These are phyloP conservation scores for Plasmodium vivax DNA, from an alignment of 169 alveolate species.

Conservation along the genomic window DNA sequence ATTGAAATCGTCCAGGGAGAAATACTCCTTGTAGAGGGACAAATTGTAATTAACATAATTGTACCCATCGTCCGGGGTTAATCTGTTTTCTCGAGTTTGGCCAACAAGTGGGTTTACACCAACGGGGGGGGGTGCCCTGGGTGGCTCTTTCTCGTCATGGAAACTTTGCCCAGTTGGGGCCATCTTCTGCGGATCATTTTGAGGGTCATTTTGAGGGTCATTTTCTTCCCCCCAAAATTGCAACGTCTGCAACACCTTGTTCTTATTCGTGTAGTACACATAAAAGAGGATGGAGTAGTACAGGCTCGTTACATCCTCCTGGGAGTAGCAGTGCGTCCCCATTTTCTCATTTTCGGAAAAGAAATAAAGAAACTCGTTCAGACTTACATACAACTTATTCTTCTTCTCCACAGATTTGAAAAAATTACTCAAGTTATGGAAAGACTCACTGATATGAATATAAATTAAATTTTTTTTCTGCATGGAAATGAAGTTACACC, in stretches of 20 bases:
- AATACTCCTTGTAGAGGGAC: conserved; percentile 34
- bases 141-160: background rate
- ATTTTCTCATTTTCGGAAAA: conserved; percentile 48
- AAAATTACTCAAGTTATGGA: conserved; percentile 27
- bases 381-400: conserved; percentile 39
- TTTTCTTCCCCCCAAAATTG: background rate
- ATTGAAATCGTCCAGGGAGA: conserved; percentile 58
- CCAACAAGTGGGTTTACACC: background rate
- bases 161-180: background rate
- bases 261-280: conserved; percentile 61
- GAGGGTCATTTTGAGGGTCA: too few species aligned
- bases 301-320: conserved; percentile 25
- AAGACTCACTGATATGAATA: conserved; percentile 55
- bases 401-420: conserved; percentile 34
- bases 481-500: conserved; percentile 26
- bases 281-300: conserved; percentile 69
- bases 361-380: conserved; percentile 71
- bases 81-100: background rate
- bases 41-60: conserved; percentile 20
- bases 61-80: background rate
- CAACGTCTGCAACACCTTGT: conserved; percentile 39
- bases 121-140: background rate
- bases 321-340: conserved; percentile 2
- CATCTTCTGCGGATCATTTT: too few species aligned
- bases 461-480: conserved; percentile 49